A percentile compares a stretch with the other conserved stretches of the same genome.
Conservation (phyloP, 2,329 filamentous ascomycete species). For the Leptodontidium sp. region DNA sequence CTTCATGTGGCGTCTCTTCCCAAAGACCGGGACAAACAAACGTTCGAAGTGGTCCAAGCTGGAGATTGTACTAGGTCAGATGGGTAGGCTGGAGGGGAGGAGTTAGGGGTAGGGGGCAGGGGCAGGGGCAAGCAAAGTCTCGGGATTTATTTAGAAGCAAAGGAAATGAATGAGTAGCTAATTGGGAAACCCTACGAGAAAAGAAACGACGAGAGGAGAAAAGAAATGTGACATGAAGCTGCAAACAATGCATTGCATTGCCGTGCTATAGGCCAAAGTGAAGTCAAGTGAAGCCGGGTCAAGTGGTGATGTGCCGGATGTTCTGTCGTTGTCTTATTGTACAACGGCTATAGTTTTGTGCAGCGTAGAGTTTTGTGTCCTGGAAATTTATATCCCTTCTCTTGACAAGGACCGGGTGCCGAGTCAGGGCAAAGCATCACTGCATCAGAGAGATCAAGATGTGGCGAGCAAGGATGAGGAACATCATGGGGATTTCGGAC, state of each 20-base stretch:
- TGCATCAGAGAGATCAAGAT: no score
- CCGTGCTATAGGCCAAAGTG: not conserved
- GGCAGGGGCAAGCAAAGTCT: no score
- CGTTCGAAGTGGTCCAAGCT: slow-evolving; percentile 13
- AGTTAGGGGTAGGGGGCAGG: not conserved
- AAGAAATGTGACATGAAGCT: no score
- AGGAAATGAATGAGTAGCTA: no score
- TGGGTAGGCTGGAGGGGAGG: not conserved
- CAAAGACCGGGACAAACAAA: slow-evolving; percentile 5
- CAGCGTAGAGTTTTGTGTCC: not conserved
- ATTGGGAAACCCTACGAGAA: no score
- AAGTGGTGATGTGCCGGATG: not conserved
- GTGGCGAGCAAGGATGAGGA: not conserved
- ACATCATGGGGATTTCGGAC: no score
- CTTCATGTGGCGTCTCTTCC: not conserved
- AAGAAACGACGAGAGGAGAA: no score
- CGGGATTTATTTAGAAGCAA: no score
- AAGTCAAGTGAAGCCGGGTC: not conserved
- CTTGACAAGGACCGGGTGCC: not conserved
- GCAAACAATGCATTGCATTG: no score
- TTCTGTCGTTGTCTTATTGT: no score
- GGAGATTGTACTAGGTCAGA: not conserved
- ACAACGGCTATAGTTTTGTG: not conserved
- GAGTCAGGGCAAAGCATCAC: not conserved
- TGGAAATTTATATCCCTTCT: not conserved